phyloP scores from a whole-genome alignment of 345 rosid genomes.

The Boechera divaricarpa region DNA sequence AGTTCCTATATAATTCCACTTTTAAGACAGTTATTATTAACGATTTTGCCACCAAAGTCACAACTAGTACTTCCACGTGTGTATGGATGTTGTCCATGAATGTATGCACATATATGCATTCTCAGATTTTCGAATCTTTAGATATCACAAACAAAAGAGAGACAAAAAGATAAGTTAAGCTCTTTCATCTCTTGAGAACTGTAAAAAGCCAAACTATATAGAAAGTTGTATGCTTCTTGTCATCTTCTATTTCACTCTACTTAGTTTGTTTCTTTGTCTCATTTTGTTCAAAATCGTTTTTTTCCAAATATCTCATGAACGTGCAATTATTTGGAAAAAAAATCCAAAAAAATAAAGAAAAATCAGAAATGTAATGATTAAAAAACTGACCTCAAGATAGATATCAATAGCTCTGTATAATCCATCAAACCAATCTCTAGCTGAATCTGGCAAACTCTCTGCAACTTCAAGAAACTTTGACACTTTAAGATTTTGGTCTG shows the following conservation, averaged over 20 bases:
- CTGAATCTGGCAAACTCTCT: constrained; percentile 75
- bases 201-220: constrained; percentile 34
- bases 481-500: constrained; percentile 67
- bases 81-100: constrained; percentile 11
- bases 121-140: constrained; percentile 39
- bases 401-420: constrained; percentile 81
- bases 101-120: constrained; percentile 8
- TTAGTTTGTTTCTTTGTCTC: constrained; percentile 17
- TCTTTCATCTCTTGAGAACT: constrained; percentile 30
- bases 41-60: constrained; percentile 7
- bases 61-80: constrained; percentile 29
- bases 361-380: not conserved
- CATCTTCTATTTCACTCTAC: constrained; percentile 40
- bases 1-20: not conserved
- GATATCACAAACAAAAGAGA: constrained; percentile 30
- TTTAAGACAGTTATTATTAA: constrained; percentile 8
- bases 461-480: constrained; percentile 72
- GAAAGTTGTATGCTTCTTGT: constrained; percentile 38
- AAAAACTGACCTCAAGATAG: constrained; percentile 66
- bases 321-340: constrained; percentile 19
- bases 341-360: not conserved
- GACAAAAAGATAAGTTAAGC: constrained; percentile 35
- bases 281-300: not conserved
- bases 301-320: not conserved
- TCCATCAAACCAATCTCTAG: constrained; percentile 78